Evolutionary conservation across 2,329 filamentous ascomycete species (phyloP), one percentile per base, ranked within the genome.

Genomic region (Exophiala oligosperma): DNA sequence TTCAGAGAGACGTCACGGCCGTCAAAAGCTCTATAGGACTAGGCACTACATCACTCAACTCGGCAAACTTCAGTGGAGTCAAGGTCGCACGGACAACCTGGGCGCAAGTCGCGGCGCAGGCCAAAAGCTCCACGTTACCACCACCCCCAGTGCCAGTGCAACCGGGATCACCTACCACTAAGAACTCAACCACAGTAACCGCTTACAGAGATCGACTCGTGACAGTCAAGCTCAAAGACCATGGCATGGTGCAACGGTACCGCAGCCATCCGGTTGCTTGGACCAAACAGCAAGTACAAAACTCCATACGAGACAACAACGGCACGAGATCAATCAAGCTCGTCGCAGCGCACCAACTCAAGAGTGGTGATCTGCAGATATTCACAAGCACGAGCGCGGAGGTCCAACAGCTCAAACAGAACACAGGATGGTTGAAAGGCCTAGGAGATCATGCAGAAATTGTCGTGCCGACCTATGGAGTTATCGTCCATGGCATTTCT

Each of bases 401-500:
- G 17, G 50, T 23, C 9, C 4, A 2, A 53, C 37, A 46, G 21
- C 50, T 53, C 38, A 53, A 28, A 9, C 14, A 46, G 32, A 43
- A 41, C 37, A 26, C 3, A 17, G 37, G 50, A 29, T 29, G 28
- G 28, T 8, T 29, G 28, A 29, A 8, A 29, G 28, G 28, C 8
- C 28, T 29, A 5, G 28, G 28, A 35, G 32, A 35, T 2, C 11
- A 11, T 9, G 7, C 32, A 11, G 32, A 35, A 35, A 6, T 9
- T 9, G 11, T 5, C 9, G 32, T 35, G 32, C 32, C 32, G 6
- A 35, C 32, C 4, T 35, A 35, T 9, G 32, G 32, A 35, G 32
- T 35, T 9, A 35, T 35, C 7, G 32, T 35, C 32, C 7, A 5
- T 9, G 59, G 67, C 28, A 65, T 70, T 52, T 55, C 56, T 26